These are phyloP conservation scores for Lenzites betulinus DNA, from an alignment of 768 basidiomycete genomes.

Conservation along the genomic window DNA sequence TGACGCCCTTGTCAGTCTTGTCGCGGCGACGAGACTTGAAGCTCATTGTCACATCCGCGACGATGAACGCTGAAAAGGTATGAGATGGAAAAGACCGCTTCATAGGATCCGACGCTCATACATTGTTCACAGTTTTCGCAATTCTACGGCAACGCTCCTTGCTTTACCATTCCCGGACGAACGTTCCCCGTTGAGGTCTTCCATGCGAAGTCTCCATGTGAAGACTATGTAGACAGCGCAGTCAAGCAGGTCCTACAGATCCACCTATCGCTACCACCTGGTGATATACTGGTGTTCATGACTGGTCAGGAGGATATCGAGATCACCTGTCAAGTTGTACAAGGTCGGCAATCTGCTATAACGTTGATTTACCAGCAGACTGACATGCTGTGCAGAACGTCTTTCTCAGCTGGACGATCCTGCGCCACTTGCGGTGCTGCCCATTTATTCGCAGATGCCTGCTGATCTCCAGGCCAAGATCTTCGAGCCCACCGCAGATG, in stretches of 20 bases:
- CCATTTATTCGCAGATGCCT: conserved; percentile 99
- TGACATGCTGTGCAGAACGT: conserved; percentile 61
- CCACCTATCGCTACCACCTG: conserved; percentile 87
- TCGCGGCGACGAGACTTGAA: conserved; percentile 91
- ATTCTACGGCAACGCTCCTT: conserved; percentile 95
- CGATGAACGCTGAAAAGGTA: conserved; percentile 99
- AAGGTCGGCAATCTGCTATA: conserved; percentile 56
- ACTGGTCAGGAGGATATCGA: conserved; percentile 99
- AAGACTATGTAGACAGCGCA: conserved; percentile 97
- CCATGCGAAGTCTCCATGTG: conserved; percentile 96
- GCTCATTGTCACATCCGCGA: conserved; percentile 97
- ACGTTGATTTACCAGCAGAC: background rate
- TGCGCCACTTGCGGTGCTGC: conserved; percentile 83
- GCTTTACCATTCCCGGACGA: conserved; percentile 90
- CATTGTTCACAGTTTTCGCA: conserved; percentile 70
- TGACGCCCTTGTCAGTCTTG: conserved; percentile 37
- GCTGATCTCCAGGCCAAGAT: conserved; percentile 98
- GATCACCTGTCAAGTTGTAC: conserved; percentile 90
- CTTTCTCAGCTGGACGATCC: conserved; percentile 91
- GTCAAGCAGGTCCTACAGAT: conserved; percentile 99
- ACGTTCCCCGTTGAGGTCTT: conserved; percentile 98
- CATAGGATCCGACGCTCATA: background rate
- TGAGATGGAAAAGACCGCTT: conserved; percentile 3
- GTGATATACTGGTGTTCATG: conserved; percentile 98
- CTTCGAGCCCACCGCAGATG: conserved; percentile 92